Evolutionary conservation across 768 basidiomycete species (phyloP).

Genomic region (Tricholomella constricta): DNA sequence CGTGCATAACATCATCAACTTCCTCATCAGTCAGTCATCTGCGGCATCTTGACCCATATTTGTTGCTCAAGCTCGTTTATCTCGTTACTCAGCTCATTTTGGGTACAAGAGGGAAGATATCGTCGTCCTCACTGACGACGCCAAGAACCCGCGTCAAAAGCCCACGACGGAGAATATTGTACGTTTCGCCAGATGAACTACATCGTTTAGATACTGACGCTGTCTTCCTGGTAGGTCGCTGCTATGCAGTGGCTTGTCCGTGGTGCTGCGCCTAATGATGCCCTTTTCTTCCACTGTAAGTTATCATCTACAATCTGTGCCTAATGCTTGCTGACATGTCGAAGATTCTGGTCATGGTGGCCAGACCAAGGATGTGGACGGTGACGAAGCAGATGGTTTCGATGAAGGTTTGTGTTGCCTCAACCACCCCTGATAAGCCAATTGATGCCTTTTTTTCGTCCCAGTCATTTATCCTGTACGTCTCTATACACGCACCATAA

Average conservation of each 20-base stretch:
- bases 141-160: conserved; percentile 54
- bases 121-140: conserved; percentile 82
- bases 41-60: neutral
- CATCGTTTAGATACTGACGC: neutral
- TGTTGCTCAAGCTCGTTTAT: neutral
- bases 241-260: conserved; percentile 94
- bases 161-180: conserved; percentile 87
- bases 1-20: conserved; percentile 76
- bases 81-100: conserved; percentile 45
- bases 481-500: conserved; percentile 24
- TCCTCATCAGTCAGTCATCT: conserved; percentile 62
- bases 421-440: neutral
- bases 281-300: conserved; percentile 89
- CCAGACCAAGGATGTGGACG: conserved; percentile 80
- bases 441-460: neutral
- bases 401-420: conserved; percentile 62
- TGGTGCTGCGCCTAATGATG: conserved; percentile 78
- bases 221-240: conserved; percentile 43
- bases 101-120: conserved; percentile 80
- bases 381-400: conserved; percentile 82
- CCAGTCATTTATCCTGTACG: conserved; percentile 88
- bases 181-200: conserved; percentile 19
- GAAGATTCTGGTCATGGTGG: conserved; percentile 93
- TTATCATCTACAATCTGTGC: neutral
- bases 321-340: neutral